phyloP scores from a whole-genome alignment of 805 yeast genomes.

The Candida hispaniensis region DNA sequence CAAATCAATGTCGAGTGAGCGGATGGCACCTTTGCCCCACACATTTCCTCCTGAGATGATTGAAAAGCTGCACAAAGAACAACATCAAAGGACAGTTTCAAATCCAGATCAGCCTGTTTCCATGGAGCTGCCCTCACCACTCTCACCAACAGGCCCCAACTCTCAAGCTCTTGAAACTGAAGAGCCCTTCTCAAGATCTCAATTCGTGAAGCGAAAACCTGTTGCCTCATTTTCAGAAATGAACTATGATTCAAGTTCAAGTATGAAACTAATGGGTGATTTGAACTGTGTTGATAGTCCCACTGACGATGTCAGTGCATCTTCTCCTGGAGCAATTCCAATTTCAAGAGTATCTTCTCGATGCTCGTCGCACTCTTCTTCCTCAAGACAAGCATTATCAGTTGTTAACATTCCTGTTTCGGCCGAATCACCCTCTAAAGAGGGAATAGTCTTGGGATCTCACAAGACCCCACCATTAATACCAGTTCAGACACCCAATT shows the following conservation, averaged over 20 bases:
- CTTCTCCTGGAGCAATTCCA: conserved; percentile 3
- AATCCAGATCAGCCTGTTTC: conserved; percentile 12
- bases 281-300: too few relatives aligned
- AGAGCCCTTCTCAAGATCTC: too few relatives aligned
- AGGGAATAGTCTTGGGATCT: conserved; percentile 4
- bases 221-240: too few relatives aligned
- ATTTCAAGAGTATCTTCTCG: too few relatives aligned
- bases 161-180: too few relatives aligned
- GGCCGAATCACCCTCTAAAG: conserved; percentile 5
- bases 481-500: conserved; percentile 14
- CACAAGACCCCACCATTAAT: conserved; percentile 14
- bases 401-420: too few relatives aligned
- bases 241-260: too few relatives aligned
- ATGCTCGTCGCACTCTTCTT: too few relatives aligned
- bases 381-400: too few relatives aligned
- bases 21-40: conserved; percentile 24
- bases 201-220: conserved; percentile 13
- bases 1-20: conserved; percentile 3
- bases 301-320: background rate
- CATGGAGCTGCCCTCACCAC: conserved; percentile 13
- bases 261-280: too few relatives aligned
- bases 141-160: too few relatives aligned
- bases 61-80: conserved; percentile 17
- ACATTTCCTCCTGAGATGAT: conserved; percentile 26
- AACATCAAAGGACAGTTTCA: conserved; percentile 6